A percentile compares a stretch with the other conserved stretches of the same genome.
Conservation (phyloP, 768 basidiomycete species). For the Suillus bovinus region DNA sequence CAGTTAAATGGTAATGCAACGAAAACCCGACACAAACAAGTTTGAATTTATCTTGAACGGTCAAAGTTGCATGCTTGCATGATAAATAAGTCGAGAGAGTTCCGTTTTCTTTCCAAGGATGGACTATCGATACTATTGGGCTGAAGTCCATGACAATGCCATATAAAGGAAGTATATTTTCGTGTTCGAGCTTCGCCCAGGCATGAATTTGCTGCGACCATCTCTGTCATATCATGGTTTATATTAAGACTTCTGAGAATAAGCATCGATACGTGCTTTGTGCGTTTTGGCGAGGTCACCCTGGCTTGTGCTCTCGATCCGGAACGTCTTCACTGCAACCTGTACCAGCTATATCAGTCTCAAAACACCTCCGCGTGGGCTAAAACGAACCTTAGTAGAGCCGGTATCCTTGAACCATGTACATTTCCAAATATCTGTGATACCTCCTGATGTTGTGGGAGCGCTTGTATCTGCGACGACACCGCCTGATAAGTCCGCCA, state of each 20-base stretch:
- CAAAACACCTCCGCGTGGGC: neutral
- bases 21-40: constrained; percentile 12
- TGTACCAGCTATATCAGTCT: neutral
- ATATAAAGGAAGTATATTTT: constrained; percentile 23
- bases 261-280: neutral
- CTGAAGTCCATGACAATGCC: constrained; percentile 23
- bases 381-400: constrained; percentile 1
- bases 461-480: neutral
- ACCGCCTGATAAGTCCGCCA: neutral
- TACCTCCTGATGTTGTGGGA: constrained; percentile 1
- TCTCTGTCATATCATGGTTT: constrained; percentile 11
- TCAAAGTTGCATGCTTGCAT: constrained; percentile 11
- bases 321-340: constrained; percentile 11
- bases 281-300: constrained; percentile 3
- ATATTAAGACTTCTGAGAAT: neutral
- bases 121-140: constrained; percentile 21
- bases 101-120: constrained; percentile 23
- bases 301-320: constrained; percentile 5
- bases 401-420: constrained; percentile 1
- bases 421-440: constrained; percentile 13
- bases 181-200: constrained; percentile 21
- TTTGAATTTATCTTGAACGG: constrained; percentile 22
- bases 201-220: constrained; percentile 22
- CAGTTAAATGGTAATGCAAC: neutral
- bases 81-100: constrained; percentile 17